phyloP scores from a whole-genome alignment of 108 stramenopile genomes.

The Stephanodiscus minutulus region DNA sequence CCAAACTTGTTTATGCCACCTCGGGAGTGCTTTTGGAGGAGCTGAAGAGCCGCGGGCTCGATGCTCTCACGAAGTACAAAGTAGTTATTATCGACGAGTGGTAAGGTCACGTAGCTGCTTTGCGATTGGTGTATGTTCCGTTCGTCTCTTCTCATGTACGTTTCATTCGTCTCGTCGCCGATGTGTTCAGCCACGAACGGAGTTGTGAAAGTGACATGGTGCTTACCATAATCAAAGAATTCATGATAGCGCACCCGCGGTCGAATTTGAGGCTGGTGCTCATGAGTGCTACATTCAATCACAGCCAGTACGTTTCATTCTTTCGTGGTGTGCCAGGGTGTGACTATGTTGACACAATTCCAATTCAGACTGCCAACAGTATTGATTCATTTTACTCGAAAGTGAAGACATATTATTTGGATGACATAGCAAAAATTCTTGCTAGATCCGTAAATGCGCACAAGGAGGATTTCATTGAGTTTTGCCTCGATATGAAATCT shows the following conservation, averaged over 20 bases:
- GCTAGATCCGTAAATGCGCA: neutral
- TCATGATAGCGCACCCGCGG: conserved; percentile 39
- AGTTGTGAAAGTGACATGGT: conserved; percentile 43
- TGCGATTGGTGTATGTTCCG: neutral
- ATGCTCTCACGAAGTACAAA: conserved; percentile 45
- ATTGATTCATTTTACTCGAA: conserved; percentile 35
- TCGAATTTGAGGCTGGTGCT: conserved; percentile 39
- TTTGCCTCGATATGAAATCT: conserved; percentile 20
- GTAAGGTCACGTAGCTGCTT: neutral
- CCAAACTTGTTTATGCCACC: conserved; percentile 44
- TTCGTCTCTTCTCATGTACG: neutral
- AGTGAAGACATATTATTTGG: conserved; percentile 48
- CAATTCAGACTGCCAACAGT: conserved; percentile 41
- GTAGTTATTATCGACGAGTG: conserved; percentile 56
- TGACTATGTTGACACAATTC: conserved; percentile 49
- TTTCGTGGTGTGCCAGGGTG: conserved; percentile 43
- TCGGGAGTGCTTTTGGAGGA: conserved; percentile 56
- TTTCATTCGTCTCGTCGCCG: neutral
- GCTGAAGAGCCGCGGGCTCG: conserved; percentile 37
- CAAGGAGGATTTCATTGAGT: conserved; percentile 12
- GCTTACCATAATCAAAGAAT: conserved; percentile 39
- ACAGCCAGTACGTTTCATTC: conserved; percentile 35
- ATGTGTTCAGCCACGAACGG: conserved; percentile 36
- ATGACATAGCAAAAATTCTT: conserved; percentile 33
- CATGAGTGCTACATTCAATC: conserved; percentile 54